phyloP scores from a whole-genome alignment of 768 basidiomycete species.

The Russula foetens region DNA sequence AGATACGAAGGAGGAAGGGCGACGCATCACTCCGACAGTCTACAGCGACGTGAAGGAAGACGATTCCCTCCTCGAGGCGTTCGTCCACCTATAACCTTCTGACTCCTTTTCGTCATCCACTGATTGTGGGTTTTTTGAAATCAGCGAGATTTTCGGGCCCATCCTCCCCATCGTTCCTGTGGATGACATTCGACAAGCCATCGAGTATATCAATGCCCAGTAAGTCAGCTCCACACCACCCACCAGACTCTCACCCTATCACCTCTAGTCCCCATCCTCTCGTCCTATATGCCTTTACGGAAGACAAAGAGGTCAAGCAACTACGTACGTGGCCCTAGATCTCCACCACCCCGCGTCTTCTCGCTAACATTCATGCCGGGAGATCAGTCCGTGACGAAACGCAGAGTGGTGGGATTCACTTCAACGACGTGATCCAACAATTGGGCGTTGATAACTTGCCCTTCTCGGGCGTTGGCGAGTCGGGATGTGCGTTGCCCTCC shows the following conservation, averaged over 20 bases:
- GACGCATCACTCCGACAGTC: conserved; percentile 52
- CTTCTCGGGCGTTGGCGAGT: conserved; percentile 25
- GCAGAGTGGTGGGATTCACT: conserved; percentile 26
- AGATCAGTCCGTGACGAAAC: conserved; percentile 26
- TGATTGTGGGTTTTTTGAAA: background rate
- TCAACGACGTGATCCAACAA: conserved; percentile 28
- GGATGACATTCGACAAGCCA: conserved; percentile 44
- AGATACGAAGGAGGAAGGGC: conserved; percentile 29
- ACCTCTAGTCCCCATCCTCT: conserved; percentile 14
- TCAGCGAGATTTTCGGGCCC: conserved; percentile 69
- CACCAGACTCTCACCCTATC: background rate
- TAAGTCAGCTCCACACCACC: conserved; percentile 22
- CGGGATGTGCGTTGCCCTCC: conserved; percentile 25
- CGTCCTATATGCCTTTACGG: conserved; percentile 18
- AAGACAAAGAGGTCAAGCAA: conserved; percentile 12
- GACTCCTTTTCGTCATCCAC: background rate
- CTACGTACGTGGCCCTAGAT: background rate
- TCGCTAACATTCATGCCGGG: background rate
- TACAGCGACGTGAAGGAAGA: conserved; percentile 43
- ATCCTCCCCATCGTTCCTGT: conserved; percentile 56
- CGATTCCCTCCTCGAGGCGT: conserved; percentile 60
- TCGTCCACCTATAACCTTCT: conserved; percentile 14
- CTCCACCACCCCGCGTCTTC: background rate
- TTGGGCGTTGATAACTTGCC: conserved; percentile 21
- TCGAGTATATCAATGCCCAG: conserved; percentile 47